These are phyloP conservation scores for Candida railenensis DNA, from an alignment of 805 yeast genomes.

Conservation along the genomic window DNA sequence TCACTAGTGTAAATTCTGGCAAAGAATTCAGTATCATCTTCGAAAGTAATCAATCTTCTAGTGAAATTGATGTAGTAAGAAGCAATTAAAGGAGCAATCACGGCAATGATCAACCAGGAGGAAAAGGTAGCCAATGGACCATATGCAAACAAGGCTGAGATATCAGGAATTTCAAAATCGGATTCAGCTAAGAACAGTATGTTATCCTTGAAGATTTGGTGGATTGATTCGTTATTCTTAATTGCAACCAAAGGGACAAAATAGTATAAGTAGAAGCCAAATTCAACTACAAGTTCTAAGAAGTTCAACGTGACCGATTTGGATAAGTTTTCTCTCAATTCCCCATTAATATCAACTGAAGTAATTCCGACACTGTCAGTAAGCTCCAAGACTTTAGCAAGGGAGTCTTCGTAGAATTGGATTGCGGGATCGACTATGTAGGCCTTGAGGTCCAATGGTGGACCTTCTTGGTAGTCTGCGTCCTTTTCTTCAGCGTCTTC, in stretches of 20 bases:
- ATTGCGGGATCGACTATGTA: constrained; percentile 39
- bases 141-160: constrained; percentile 28
- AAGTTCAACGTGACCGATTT: constrained; percentile 35
- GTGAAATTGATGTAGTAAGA: constrained; percentile 56
- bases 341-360: constrained; percentile 32
- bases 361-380: constrained; percentile 38
- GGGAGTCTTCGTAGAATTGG: constrained; percentile 22
- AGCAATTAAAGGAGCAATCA: constrained; percentile 38
- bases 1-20: constrained; percentile 46
- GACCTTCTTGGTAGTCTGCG: constrained; percentile 34
- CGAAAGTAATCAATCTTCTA: constrained; percentile 35
- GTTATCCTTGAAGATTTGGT: constrained; percentile 34
- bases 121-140: constrained; percentile 29
- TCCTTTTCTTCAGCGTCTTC: constrained; percentile 34
- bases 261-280: constrained; percentile 27
- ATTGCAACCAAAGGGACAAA: constrained; percentile 36
- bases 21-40: constrained; percentile 31
- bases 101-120: constrained; percentile 42
- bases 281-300: constrained; percentile 29
- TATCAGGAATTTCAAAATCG: constrained; percentile 32
- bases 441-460: constrained; percentile 40
- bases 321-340: constrained; percentile 39
- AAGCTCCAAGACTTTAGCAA: constrained; percentile 25
- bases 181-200: constrained; percentile 20
- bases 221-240: constrained; percentile 34